Base-by-base conservation (phyloP, 768 basidiomycete species). In the Trichaptum fuscoviolaceum region DNA sequence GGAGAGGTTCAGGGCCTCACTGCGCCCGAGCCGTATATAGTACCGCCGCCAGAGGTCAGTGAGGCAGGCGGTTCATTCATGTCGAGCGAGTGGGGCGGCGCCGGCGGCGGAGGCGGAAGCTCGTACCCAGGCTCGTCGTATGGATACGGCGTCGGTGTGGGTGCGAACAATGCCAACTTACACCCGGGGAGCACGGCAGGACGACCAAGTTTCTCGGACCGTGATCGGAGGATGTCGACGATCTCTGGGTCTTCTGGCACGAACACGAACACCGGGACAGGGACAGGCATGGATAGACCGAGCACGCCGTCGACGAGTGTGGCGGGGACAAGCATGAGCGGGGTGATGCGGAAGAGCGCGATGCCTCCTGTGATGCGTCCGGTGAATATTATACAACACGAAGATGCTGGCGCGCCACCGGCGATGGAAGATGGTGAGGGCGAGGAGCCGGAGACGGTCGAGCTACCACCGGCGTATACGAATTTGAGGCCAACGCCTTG, bases 391-490 rank as follows among this genome's bases (percentile, higher is more conserved):
- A 83, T 93, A 59, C 92, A 93, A 76, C 92, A 94, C 70, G 91
- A 93, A 69, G 92, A 94, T 73, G 92, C 90, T 0, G 92, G 92
- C 1, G 69, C 34, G 15, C 77, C 77, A 8, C 83, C 86, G 6
- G 83, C 82, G 66, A 69, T 64, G 57, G 71, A 63, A 65, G 74
- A 73, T 58, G 75, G 72, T 18, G 77, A 75, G 0, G 77, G 76
- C 8, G 81, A 78, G 20, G 84, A 86, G 69, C 73, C 84, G 18
- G 92, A 91, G 75, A 92, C 91, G 58, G 85, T 94, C 60, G 92
- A 94, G 75, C 81, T 94, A 62, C 92, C 92, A 17, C 92, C 92
- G 1, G 91, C 91, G 34, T 94, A 94, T 75, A 91, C 89, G 27
- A 84, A 90, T 67, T 80, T 93, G 61, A 70, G 64, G 35, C 67